Evolutionary conservation across 192 early-diverging fungal genomes (phyloP), one percentile per base, ranked within the genome.

Genomic region (Linnemannia exigua): DNA sequence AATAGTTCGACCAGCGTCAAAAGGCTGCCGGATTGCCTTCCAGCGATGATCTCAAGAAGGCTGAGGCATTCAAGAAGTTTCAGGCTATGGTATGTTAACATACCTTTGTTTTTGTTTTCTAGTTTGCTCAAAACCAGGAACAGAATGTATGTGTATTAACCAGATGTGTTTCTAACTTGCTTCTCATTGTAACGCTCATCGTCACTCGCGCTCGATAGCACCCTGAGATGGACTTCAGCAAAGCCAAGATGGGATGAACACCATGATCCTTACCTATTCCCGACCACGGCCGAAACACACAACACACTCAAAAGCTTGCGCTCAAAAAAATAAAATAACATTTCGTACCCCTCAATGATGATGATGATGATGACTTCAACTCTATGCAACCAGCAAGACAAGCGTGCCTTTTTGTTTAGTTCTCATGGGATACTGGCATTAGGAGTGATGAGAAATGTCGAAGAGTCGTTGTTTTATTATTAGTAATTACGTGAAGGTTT

Each of bases 1-100:
- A 25, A 36, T 46, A 96, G 96, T 98, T 94, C 90, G 97, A 98
- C 73, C 97, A 98, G 79, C 90, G 91, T 66, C 96, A 97, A 87
- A 97, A 98, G 88, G 87, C 89, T 22, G 92, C 94, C 84, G 95
- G 95, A 6, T 88, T 92, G 72, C 95, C 96, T 11, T 89, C 94
- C 28, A 95, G 94, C 80, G 97, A 98, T 46, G 95, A 96, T 58
- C 54, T 91, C 38, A 93, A 94, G 78, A 97, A 97, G 85, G 87
- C 90, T 66, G 93, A 95, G 15, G 93, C 95, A 67, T 89, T 98
- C 25, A 89, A 93, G 74, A 94, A 94, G 82, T 98, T 97, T 85
- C 90, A 96, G 81, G 79, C 72, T 44, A 79, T 88, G 89, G 89
- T 88, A 81, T 38, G 38, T 38, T 9, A 22, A 36, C 22, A 16